Evolutionary conservation across 2,329 filamentous ascomycete species (phyloP).

Genomic region (Hypocrella siamensis): DNA sequence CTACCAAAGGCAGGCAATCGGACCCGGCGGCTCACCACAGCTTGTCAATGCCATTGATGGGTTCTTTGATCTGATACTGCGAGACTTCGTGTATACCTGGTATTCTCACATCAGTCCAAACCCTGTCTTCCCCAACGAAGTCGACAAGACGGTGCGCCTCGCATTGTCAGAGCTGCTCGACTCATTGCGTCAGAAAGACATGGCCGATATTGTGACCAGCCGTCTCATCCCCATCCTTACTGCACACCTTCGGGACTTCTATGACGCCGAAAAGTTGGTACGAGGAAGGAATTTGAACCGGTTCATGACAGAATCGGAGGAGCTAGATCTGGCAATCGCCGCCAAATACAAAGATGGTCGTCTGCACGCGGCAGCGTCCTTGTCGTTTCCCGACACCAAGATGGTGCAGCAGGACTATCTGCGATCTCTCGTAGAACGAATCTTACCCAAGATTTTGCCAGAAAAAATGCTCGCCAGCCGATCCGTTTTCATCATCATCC

Average conservation of each 20-base stretch:
- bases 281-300: conserved; percentile 77
- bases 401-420: conserved; percentile 79
- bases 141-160: conserved; percentile 63
- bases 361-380: conserved; percentile 69
- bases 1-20: conserved; percentile 56
- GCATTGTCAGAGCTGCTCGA: conserved; percentile 59
- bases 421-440: conserved; percentile 52
- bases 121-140: conserved; percentile 67
- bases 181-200: conserved; percentile 57
- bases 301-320: conserved; percentile 87
- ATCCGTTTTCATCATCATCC: conserved; percentile 63
- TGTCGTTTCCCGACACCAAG: conserved; percentile 74
- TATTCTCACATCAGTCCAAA: conserved; percentile 74
- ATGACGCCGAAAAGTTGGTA: conserved; percentile 75
- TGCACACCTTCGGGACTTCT: conserved; percentile 76
- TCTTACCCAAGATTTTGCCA: conserved; percentile 64
- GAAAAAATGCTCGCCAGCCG: conserved; percentile 60
- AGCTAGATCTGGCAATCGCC: conserved; percentile 91
- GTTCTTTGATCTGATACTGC: conserved; percentile 58
- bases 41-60: conserved; percentile 71
- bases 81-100: conserved; percentile 82
- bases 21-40: conserved; percentile 51
- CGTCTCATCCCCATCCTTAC: conserved; percentile 80
- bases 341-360: conserved; percentile 80
- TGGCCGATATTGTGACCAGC: conserved; percentile 70